Conservation (phyloP, 2,329 filamentous ascomycete species). For the Trichocomaceae sp. region DNA sequence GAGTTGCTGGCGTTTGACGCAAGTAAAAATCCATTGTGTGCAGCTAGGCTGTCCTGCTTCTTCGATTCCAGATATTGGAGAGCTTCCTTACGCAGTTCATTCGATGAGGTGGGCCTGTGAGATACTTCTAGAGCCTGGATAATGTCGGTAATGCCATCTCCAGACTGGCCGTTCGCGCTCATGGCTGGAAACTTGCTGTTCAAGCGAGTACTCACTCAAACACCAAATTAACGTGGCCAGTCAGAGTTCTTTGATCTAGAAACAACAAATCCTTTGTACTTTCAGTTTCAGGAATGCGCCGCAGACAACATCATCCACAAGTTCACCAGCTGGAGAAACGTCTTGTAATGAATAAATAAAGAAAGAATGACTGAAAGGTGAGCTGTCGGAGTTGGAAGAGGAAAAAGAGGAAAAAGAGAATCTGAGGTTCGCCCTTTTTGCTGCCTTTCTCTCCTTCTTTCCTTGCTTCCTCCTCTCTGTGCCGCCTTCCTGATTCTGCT, state of each 20-base stretch:
- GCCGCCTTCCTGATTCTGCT: not conserved
- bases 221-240: not conserved
- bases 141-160: constrained; percentile 48
- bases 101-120: constrained; percentile 73
- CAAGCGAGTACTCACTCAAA: not conserved
- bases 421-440: not conserved
- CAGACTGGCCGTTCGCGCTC: constrained; percentile 30
- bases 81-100: constrained; percentile 74
- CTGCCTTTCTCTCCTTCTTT: not conserved
- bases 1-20: constrained; percentile 69
- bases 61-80: constrained; percentile 78
- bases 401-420: not conserved
- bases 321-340: not conserved
- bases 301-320: constrained; percentile 3
- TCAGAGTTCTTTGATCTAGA: not conserved
- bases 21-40: constrained; percentile 75
- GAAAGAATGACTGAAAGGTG: not conserved
- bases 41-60: constrained; percentile 72
- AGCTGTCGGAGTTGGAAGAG: not conserved
- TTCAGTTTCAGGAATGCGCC: constrained; percentile 6
- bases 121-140: constrained; percentile 81
- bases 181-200: constrained; percentile 16
- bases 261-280: not conserved
- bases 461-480: not conserved
- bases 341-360: not conserved